phyloP scores from a whole-genome alignment of 768 basidiomycete genomes.

The Tylopilus sp. region DNA sequence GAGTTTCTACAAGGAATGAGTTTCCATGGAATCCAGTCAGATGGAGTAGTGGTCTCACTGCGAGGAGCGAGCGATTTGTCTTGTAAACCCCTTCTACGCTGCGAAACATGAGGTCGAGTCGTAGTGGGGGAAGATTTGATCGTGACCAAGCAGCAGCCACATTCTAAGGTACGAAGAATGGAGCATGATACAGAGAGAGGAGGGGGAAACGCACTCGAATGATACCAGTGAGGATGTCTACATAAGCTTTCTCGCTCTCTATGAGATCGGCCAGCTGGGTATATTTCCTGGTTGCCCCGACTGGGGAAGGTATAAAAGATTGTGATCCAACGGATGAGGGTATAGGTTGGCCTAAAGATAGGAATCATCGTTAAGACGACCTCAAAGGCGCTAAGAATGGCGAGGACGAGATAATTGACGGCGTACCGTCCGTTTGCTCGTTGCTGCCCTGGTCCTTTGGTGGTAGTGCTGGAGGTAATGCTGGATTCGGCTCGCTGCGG shows the following conservation, averaged over 20 bases:
- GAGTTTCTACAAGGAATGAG: conserved; percentile 61
- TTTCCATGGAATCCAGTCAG: background rate
- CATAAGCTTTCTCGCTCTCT: conserved; percentile 90
- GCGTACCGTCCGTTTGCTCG: background rate
- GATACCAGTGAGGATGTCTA: conserved; percentile 83
- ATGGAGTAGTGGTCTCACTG: conserved; percentile 38
- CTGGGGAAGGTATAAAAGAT: conserved; percentile 28
- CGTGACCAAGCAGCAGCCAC: conserved; percentile 98
- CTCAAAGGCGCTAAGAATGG: background rate
- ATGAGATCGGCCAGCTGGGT: conserved; percentile 92
- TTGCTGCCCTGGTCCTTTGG: conserved; percentile 18
- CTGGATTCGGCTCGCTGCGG: background rate
- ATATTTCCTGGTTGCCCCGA: conserved; percentile 54
- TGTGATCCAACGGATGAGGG: conserved; percentile 17
- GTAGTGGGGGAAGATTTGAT: conserved; percentile 87
- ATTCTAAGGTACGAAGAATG: conserved; percentile 53
- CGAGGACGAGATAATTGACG: conserved; percentile 18
- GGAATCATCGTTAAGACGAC: conserved; percentile 18
- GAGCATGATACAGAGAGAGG: conserved; percentile 3
- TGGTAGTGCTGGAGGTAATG: conserved; percentile 13
- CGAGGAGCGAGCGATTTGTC: conserved; percentile 77
- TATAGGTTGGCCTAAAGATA: conserved; percentile 19
- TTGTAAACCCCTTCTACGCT: conserved; percentile 91
- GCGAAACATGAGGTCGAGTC: conserved; percentile 92
- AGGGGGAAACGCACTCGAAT: conserved; percentile 67